phyloP scores from a whole-genome alignment of 257 asterid species.

The Salvia rosmarinus region DNA sequence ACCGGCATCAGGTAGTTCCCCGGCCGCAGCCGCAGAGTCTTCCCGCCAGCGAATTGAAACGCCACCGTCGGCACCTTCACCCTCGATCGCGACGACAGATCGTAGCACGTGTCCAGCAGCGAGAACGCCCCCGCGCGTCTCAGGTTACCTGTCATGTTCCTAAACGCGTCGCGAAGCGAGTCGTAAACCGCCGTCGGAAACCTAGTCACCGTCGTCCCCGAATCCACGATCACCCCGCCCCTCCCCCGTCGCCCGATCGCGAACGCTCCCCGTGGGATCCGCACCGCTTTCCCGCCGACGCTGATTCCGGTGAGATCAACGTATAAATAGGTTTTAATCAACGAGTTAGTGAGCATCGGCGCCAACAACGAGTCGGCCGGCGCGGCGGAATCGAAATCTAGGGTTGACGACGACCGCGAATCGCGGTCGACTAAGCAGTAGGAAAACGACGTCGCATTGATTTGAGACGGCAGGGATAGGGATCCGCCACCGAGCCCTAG shows the following conservation, averaged over 20 bases:
- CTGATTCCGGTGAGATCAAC: constrained; percentile 65
- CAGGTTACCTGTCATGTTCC: constrained; percentile 35
- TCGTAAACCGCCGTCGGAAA: constrained; percentile 53
- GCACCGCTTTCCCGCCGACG: constrained; percentile 56
- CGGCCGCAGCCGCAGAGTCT: constrained; percentile 50
- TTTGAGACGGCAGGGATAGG: constrained; percentile 64
- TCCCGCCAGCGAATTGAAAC: constrained; percentile 56
- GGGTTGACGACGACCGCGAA: constrained; percentile 57
- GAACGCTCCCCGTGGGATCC: constrained; percentile 43
- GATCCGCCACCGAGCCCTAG: constrained; percentile 81
- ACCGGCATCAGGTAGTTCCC: constrained; percentile 69
- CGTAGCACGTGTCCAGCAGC: constrained; percentile 77
- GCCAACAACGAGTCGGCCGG: constrained; percentile 53
- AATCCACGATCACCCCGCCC: constrained; percentile 86
- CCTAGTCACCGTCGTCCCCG: constrained; percentile 92
- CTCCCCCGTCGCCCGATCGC: constrained; percentile 50
- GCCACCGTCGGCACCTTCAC: constrained; percentile 71
- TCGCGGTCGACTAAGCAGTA: constrained; percentile 81
- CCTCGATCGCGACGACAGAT: constrained; percentile 43
- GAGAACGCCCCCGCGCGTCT: constrained; percentile 45
- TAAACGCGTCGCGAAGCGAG: constrained; percentile 58
- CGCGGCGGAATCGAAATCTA: constrained; percentile 56
- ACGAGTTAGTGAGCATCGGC: constrained; percentile 53
- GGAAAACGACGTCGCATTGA: constrained; percentile 73
- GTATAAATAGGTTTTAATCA: constrained; percentile 47